Evolutionary conservation across 176 grass and related monocot genomes (phyloP).

Genomic region (Hsuehochloa calcarea): DNA sequence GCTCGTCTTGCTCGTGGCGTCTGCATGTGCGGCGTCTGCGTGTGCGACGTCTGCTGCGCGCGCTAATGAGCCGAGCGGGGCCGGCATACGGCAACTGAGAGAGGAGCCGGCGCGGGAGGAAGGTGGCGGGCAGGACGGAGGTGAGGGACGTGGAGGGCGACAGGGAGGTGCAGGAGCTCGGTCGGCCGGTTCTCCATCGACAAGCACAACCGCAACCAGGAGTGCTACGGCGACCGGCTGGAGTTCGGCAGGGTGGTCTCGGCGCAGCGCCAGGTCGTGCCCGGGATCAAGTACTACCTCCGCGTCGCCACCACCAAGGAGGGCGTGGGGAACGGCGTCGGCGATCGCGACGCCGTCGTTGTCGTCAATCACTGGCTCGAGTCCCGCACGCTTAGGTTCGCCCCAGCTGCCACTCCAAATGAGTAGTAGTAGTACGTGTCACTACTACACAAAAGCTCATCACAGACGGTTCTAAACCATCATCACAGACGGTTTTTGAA

Average conservation of each 20-base stretch:
- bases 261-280: constrained; percentile 84
- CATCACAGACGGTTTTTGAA: too few species aligned
- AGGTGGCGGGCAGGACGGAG: constrained; percentile 59
- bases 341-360: constrained; percentile 56
- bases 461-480: too few species aligned
- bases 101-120: constrained; percentile 42
- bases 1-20: constrained; percentile 29
- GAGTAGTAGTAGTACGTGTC: not conserved
- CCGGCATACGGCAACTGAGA: not conserved
- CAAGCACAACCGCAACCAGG: constrained; percentile 60
- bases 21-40: not conserved
- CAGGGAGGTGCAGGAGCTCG: constrained; percentile 81
- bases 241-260: constrained; percentile 59
- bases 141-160: constrained; percentile 61
- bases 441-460: too few species aligned
- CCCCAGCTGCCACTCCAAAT: constrained; percentile 17
- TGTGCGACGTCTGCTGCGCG: not conserved
- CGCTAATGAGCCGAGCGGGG: not conserved
- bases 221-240: constrained; percentile 18
- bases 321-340: not conserved
- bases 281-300: constrained; percentile 94
- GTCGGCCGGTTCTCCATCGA: constrained; percentile 73
- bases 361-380: constrained; percentile 75
- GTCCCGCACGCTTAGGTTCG: constrained; percentile 61
- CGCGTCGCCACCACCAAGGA: constrained; percentile 42